These are phyloP conservation scores for Lentinula novae-zelandiae DNA, from an alignment of 1,284 basidiomycete species.

Conservation along the genomic window DNA sequence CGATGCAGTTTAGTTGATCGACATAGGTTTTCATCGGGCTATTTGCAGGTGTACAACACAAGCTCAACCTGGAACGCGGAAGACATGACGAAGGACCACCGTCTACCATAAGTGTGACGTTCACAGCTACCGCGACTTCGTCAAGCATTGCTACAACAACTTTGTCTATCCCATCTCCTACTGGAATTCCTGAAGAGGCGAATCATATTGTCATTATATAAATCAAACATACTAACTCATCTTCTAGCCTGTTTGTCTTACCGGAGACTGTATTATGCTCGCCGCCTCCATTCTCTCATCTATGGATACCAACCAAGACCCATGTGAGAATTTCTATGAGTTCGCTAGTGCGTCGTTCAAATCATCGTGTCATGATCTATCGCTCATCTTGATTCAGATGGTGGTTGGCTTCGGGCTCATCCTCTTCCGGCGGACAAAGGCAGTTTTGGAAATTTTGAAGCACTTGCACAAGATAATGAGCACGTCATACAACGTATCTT, in stretches of 20 bases:
- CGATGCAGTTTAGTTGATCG: background rate
- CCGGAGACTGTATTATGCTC: constrained; percentile 45
- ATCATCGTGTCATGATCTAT: constrained; percentile 3
- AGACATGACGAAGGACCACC: constrained; percentile 28
- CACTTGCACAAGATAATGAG: constrained; percentile 59
- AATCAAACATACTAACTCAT: background rate
- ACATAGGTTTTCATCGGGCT: constrained; percentile 80
- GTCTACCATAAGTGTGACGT: constrained; percentile 23
- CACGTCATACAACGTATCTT: constrained; percentile 62
- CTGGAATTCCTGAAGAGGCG: constrained; percentile 47
- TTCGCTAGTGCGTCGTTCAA: constrained; percentile 68
- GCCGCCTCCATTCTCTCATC: constrained; percentile 81
- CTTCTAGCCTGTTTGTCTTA: constrained; percentile 60
- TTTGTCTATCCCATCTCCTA: constrained; percentile 39
- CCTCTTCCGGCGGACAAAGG: constrained; percentile 85
- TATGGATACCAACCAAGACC: constrained; percentile 82
- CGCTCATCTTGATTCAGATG: constrained; percentile 39
- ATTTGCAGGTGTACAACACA: constrained; percentile 84
- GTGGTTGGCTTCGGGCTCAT: constrained; percentile 80
- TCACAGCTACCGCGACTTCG: constrained; percentile 28
- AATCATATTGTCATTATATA: background rate
- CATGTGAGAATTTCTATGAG: constrained; percentile 94
- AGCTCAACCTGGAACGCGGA: constrained; percentile 53
- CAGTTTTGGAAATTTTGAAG: constrained; percentile 60
- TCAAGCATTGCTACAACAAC: constrained; percentile 32